These are phyloP conservation scores for Penicillium argentinense DNA, from an alignment of 495 filamentous ascomycete genomes.

Conservation along the genomic window DNA sequence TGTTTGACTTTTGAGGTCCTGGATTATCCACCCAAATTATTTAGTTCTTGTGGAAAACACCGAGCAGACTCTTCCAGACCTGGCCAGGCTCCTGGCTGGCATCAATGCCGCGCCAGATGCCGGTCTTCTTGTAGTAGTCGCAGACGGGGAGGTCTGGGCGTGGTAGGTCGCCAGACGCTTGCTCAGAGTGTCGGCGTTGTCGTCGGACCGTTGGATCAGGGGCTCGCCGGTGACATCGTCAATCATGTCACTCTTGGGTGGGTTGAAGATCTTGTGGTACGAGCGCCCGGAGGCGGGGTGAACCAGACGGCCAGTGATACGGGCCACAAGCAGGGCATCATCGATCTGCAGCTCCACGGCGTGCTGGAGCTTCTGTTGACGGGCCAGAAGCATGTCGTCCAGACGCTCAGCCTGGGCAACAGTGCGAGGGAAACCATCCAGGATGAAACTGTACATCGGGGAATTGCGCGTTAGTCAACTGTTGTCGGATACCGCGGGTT, in stretches of 20 bases:
- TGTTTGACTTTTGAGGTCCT: conserved; percentile 5
- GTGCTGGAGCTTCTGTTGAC: conserved; percentile 81
- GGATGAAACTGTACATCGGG: conserved; percentile 83
- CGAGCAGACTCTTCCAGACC: conserved; percentile 90
- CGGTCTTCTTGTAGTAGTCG: conserved; percentile 92
- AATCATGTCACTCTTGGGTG: conserved; percentile 90
- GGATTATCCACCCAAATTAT: conserved; percentile 4
- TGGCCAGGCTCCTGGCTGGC: conserved; percentile 94
- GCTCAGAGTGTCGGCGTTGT: conserved; percentile 95
- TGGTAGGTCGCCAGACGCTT: conserved; percentile 95
- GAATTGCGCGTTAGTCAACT: conserved; percentile 18
- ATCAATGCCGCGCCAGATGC: conserved; percentile 95
- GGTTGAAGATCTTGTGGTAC: conserved; percentile 98
- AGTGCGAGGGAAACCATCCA: conserved; percentile 97
- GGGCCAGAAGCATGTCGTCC: conserved; percentile 79
- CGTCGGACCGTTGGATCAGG: conserved; percentile 91
- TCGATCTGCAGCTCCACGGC: conserved; percentile 97
- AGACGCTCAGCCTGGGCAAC: conserved; percentile 93
- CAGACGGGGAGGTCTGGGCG: conserved; percentile 91
- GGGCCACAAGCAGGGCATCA: conserved; percentile 85
- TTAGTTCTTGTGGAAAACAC: conserved; percentile 69
- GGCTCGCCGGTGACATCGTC: conserved; percentile 98
- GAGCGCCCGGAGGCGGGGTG: conserved; percentile 94
- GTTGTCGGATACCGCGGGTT: not conserved
- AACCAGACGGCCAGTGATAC: conserved; percentile 94